Conservation (phyloP, 2,329 filamentous ascomycete species). For the Fusarium austroafricanum region DNA sequence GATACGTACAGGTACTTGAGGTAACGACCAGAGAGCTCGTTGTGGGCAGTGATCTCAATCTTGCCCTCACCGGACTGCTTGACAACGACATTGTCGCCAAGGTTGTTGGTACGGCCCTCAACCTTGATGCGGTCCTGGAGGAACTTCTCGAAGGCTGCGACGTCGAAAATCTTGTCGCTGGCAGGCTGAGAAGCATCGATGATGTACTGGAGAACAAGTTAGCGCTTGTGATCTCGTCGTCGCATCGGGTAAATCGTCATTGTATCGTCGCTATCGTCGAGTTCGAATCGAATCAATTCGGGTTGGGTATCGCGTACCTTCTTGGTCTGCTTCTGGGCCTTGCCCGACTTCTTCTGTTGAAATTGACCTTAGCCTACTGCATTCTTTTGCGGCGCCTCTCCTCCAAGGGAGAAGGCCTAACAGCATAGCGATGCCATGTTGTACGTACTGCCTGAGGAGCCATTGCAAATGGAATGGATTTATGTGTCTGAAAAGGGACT, state of each 20-base stretch:
- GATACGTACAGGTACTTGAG: conserved; percentile 95
- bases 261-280: not conserved
- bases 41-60: conserved; percentile 97
- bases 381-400: conserved; percentile 54
- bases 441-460: conserved; percentile 89
- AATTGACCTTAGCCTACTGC: conserved; percentile 94
- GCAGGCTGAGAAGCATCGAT: conserved; percentile 99
- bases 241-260: not conserved
- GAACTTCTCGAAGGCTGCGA: conserved; percentile 99
- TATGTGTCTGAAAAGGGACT: conserved; percentile 47
- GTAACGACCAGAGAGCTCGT: conserved; percentile 98
- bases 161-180: conserved; percentile 99
- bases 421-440: conserved; percentile 90
- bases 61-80: conserved; percentile 94
- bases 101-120: conserved; percentile 97
- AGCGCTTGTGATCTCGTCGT: conserved; percentile 20
- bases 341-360: conserved; percentile 74
- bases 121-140: conserved; percentile 99
- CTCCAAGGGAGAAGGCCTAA: conserved; percentile 63
- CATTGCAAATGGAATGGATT: conserved; percentile 70
- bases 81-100: conserved; percentile 93
- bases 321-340: conserved; percentile 85
- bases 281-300: not conserved
- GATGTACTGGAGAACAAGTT: conserved; percentile 75
- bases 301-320: conserved; percentile 67